Conservation (phyloP, 371 early-diverging fungal genomes). For the Encephalitozoon hellem region DNA sequence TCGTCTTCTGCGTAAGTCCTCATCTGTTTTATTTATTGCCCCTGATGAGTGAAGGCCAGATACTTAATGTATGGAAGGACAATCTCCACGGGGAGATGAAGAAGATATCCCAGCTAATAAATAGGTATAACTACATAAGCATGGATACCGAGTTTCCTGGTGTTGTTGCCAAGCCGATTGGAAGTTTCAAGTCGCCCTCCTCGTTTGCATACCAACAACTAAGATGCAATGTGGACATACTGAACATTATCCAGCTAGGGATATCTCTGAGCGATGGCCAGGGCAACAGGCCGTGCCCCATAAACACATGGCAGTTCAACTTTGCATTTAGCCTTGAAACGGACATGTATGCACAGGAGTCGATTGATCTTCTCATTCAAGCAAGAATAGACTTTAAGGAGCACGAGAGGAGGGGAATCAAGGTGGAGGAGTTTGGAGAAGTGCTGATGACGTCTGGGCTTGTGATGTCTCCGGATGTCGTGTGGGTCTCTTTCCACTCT, state of each 20-base stretch:
- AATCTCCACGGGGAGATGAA: constrained; percentile 89
- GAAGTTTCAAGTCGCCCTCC: constrained; percentile 66
- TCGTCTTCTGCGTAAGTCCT: not conserved
- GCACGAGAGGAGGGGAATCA: constrained; percentile 90
- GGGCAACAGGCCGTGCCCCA: constrained; percentile 75
- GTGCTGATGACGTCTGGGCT: constrained; percentile 88
- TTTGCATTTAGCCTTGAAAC: constrained; percentile 83
- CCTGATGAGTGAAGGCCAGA: constrained; percentile 17
- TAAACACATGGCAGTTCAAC: constrained; percentile 97
- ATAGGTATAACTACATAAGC: constrained; percentile 81
- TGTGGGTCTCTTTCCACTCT: constrained; percentile 97
- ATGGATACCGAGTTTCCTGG: constrained; percentile 99
- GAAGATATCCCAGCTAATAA: constrained; percentile 74
- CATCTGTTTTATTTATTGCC: not conserved
- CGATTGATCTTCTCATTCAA: constrained; percentile 84
- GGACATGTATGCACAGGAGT: constrained; percentile 98
- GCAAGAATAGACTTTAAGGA: constrained; percentile 94
- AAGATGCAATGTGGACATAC: constrained; percentile 90
- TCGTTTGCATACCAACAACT: constrained; percentile 74
- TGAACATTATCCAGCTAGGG: constrained; percentile 95
- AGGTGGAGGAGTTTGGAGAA: constrained; percentile 87
- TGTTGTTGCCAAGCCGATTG: constrained; percentile 92
- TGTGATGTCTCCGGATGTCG: constrained; percentile 77
- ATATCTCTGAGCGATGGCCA: constrained; percentile 83
- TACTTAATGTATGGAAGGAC: constrained; percentile 78